A percentile compares a stretch with the other conserved stretches of the same genome.
Evolutionary conservation across 2,329 filamentous ascomycete species (phyloP).

Genomic region (Endothia cerciana): DNA sequence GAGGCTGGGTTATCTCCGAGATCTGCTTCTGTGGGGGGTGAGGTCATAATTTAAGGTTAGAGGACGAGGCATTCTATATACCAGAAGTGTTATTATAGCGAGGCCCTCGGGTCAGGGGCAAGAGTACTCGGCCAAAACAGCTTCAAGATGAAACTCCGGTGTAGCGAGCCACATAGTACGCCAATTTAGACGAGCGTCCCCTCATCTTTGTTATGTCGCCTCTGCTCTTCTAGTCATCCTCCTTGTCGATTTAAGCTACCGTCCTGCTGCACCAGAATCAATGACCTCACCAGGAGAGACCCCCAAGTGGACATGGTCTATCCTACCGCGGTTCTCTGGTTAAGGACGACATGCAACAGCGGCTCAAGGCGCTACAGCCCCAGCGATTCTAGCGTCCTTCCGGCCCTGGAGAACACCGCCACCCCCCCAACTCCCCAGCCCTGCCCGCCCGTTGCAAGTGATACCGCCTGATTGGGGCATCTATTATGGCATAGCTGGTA

Average conservation of each 20-base stretch:
- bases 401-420: neutral
- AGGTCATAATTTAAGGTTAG: conserved; percentile 15
- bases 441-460: conserved; percentile 11
- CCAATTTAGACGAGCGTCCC: neutral
- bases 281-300: conserved; percentile 23
- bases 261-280: conserved; percentile 11
- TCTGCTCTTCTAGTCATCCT: neutral
- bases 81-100: neutral
- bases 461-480: conserved; percentile 19
- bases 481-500: conserved; percentile 6
- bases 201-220: neutral
- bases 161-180: neutral
- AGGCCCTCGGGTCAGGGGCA: neutral
- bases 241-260: neutral
- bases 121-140: neutral
- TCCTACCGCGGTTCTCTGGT: neutral
- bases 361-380: neutral
- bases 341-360: neutral
- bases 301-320: conserved; percentile 15
- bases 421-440: too few species aligned
- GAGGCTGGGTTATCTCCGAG: conserved; percentile 9
- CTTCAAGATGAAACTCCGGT: neutral
- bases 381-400: neutral
- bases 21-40: conserved; percentile 27
- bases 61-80: neutral